Evolutionary conservation across 2,329 filamentous ascomycete genomes (phyloP), one percentile per base, ranked within the genome.

Genomic region (Fusarium equiseti): DNA sequence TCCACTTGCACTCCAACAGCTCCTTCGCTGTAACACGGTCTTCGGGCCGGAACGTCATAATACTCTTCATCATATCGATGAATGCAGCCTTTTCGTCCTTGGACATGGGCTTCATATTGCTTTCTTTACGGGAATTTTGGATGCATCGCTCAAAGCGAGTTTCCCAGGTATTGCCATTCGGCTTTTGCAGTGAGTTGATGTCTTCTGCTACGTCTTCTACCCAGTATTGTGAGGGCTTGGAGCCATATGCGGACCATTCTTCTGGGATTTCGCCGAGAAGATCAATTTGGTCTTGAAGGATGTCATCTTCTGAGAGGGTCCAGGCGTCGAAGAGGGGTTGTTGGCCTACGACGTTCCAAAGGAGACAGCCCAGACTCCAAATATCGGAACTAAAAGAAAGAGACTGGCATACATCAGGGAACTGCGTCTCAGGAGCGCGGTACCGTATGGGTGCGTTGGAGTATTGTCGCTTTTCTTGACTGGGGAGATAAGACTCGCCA

Each of bases 321-420:
- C 63, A 71, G n/a, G 70, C 63, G n/a, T 73, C 71, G n/a, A 74
- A 74, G 6, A 73, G 46, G 11, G 71, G 66, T 16, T 60, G 48
- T 20, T 74, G 66, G 29, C 66, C 71, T 32, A 73, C 56, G 18
- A 72, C 52, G 4, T 59, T 73, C 71, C 71, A 73, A 10, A 73
- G 64, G 11, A 70, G 59, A 52, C 71, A 73, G 13, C 65, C 71
- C n/a, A 73, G 59, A 16, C 68, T 73, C 71, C 71, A 73, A 5
- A 73, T 58, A 24, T 73, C 71, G 13, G 69, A 68, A 35, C 62
- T 55, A 32, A 74, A 74, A 8, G 71, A 68, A 7, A 72, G 63
- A 4, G 71, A 59, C 16, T 62, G 57, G 18, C 66, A 68, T 10
- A 50, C 59, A 12, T 74, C 68, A 5, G 70, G 70, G 48, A 74